A percentile compares a stretch with the other conserved stretches of the same genome.
phyloP scores from a whole-genome alignment of 2,329 filamentous ascomycete genomes.

The Byssochlamys sp. region DNA sequence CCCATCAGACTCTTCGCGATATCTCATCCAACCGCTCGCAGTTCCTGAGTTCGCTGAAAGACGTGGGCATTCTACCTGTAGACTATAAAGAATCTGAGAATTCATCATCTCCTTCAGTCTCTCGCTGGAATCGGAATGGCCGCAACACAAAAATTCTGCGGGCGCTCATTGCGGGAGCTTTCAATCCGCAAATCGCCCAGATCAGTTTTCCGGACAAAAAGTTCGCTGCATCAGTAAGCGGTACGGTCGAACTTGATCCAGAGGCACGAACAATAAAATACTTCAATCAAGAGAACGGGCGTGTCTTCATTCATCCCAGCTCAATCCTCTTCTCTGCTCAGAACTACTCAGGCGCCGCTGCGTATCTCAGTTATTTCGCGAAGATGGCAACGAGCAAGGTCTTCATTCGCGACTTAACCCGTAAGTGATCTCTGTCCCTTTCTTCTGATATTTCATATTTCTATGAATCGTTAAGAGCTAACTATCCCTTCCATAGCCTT shows the following conservation, averaged over 20 bases:
- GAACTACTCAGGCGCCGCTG: conserved; percentile 61
- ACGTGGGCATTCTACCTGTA: conserved; percentile 66
- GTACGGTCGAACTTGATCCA: conserved; percentile 84
- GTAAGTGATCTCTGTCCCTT: conserved; percentile 41
- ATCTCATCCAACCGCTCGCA: conserved; percentile 79
- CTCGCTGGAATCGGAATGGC: conserved; percentile 27
- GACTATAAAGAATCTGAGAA: conserved; percentile 31
- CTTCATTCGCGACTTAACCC: conserved; percentile 82
- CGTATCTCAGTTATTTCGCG: conserved; percentile 80
- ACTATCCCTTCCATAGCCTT: conserved; percentile 44
- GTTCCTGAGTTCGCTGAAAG: conserved; percentile 74
- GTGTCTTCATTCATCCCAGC: conserved; percentile 86
- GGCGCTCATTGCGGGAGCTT: conserved; percentile 62
- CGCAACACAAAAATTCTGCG: conserved; percentile 48
- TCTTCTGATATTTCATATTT: not conserved
- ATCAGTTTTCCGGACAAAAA: conserved; percentile 95
- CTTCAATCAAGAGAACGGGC: conserved; percentile 72
- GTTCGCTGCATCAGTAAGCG: conserved; percentile 75
- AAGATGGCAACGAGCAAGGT: conserved; percentile 89
- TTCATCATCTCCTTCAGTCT: conserved; percentile 35
- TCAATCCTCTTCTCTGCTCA: conserved; percentile 79
- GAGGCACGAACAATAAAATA: conserved; percentile 88
- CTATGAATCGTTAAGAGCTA: conserved; percentile 2
- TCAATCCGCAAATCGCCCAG: conserved; percentile 76
- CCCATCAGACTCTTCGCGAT: conserved; percentile 71